Base-by-base conservation (phyloP, 768 basidiomycete genomes). In the Calvatia gigantea region DNA sequence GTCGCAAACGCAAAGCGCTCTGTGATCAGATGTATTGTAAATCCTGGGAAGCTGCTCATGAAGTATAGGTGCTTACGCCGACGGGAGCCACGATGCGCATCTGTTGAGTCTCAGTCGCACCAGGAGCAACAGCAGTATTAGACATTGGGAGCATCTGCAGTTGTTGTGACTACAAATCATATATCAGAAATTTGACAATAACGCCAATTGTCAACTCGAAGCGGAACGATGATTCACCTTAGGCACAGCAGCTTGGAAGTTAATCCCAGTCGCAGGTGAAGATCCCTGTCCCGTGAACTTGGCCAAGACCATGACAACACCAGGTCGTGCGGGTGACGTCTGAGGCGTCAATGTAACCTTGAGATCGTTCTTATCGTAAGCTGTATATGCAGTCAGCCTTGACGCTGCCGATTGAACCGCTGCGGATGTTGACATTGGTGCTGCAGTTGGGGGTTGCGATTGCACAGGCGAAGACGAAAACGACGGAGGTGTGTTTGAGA, bases 111-210 rank as follows among this genome's bases (percentile, higher is more conserved):
- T 98, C 96, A 14, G 83, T 81, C 7, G 84, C 73, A 1, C 94
- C 92, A 0, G 91, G 86, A 31, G 71, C 73, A 39, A 99, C 79
- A 50, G 83, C 87, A 9, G 87, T 77, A 69, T 87, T 94, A 4
- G 94, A 94, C 89, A 98, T 98, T 5, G 96, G 93, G 55, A 94
- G 78, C 96, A 99, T 99, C 69, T 98, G 95, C 54, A 99, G 70
- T 68, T 97, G 94, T 72, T 97, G 95, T 0, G 94, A 91, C 93
- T 98, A 65, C 2, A 54, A 43, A 54, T 29, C 45, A 33, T 27
- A 35, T 45, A 21, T 44, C 11, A 55, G 50, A 14, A 61, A 27
- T 53, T 8, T 25, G 15, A 56, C 15, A 9, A 28, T 25, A 6
- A 54, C 23, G 27, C 31, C 9, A 6, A n/a, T 7, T 17, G 51